A percentile compares a stretch with the other conserved stretches of the same genome.
Conservation (phyloP, 2,329 filamentous ascomycete genomes). For the Colletotrichum zoysiae region DNA sequence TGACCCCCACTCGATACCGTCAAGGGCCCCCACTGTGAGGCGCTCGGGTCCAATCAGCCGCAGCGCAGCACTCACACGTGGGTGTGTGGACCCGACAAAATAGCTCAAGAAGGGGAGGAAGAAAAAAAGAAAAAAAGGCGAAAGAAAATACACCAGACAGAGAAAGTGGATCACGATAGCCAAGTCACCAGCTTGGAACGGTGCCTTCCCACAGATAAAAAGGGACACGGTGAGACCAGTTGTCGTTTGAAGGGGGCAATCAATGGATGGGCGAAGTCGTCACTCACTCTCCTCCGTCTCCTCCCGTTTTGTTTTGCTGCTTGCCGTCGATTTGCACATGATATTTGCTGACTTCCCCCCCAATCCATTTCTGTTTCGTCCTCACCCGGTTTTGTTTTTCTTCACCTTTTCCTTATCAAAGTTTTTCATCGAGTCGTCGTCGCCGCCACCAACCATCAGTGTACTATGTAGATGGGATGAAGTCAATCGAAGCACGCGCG, state of each 20-base stretch:
- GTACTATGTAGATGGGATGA: slow-evolving; percentile 40
- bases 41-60: slow-evolving; percentile 39
- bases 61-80: slow-evolving; percentile 40
- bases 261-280: neutral
- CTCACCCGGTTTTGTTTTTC: neutral
- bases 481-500: slow-evolving; percentile 40
- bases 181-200: slow-evolving; percentile 29
- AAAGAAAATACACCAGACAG: neutral
- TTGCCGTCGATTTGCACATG: slow-evolving; percentile 18
- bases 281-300: neutral
- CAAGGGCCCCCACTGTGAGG: slow-evolving; percentile 40
- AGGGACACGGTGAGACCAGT: slow-evolving; percentile 36
- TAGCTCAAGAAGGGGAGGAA: slow-evolving; percentile 17
- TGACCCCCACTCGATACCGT: slow-evolving; percentile 42
- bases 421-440: slow-evolving; percentile 12
- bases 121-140: neutral
- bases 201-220: slow-evolving; percentile 36
- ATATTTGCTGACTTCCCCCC: neutral
- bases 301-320: neutral
- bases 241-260: neutral
- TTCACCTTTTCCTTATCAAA: slow-evolving; percentile 23
- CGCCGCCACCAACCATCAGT: slow-evolving; percentile 13
- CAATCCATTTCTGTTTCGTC: neutral
- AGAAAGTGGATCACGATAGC: slow-evolving; percentile 36
- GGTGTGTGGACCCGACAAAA: slow-evolving; percentile 43